Evolutionary conservation across 2,329 filamentous ascomycete species (phyloP), one percentile per base, ranked within the genome.

Genomic region (Rhynchosporium graminicola): DNA sequence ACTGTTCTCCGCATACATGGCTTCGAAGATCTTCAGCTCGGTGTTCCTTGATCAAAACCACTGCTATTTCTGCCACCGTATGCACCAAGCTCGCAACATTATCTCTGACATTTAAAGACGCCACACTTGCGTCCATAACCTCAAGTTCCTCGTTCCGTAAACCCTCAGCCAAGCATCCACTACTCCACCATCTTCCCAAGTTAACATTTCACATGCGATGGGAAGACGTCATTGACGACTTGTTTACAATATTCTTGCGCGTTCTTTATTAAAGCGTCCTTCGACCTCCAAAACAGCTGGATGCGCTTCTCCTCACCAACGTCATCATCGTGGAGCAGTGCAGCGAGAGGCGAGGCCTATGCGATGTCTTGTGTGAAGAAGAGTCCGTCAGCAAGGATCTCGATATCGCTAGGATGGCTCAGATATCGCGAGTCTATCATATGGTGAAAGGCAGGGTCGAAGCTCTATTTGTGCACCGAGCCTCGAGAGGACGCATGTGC

Each of bases 401-500:
- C 75, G 3, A 76, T 57, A 52, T 80, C 79, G 2, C 78, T 66
- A 0, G 79, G 76, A 57, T 81, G 75, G 3, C 73, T 71, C 13
- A 80, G 71, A 45, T 78, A 79, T 12, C 71, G 72, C 0, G 76
- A 75, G 63, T 40, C 36, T 40, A 40, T 40, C 7, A 40, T 40
- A 12, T 7, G 36, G 36, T 40, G 36, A 12, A 3, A 69, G 0
- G 63, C 65, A 0, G 76, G 73, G 50, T 79, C 72, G 0, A 75
- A 57, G 0, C 76, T 77, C 0, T 65, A 66, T 42, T 80, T 75
- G 60, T 80, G 79, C 0, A 77, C 67, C 12, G 64, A 74, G 1
- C 78, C 79, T n/a, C 78, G 75, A 0, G 77, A 79, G 43, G 79
- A 74, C 0, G 76, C 72, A 62, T 78, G 67, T 8, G 72, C 74